Conservation (phyloP, 139 green algal species). For the Ettlia oleoabundans region DNA sequence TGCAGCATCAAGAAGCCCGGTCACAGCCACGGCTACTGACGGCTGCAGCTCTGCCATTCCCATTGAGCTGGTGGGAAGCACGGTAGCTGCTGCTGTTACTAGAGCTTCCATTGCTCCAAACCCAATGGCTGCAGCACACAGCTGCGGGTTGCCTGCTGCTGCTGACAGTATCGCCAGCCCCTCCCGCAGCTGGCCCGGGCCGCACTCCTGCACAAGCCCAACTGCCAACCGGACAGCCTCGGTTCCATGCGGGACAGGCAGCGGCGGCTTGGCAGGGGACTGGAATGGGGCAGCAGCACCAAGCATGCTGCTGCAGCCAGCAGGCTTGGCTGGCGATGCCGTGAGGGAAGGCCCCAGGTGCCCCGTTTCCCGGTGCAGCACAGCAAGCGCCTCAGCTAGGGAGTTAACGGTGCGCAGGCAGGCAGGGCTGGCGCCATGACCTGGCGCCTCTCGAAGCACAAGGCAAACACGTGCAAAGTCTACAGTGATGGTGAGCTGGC, state of each 20-base stretch:
- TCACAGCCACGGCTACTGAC: constrained; percentile 19
- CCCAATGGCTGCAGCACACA: neutral
- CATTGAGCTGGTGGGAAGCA: constrained; percentile 35
- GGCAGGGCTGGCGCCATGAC: neutral
- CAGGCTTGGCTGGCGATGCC: constrained; percentile 24
- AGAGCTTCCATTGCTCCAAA: constrained; percentile 39
- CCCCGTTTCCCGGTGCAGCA: constrained; percentile 15
- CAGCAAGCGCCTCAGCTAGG: constrained; percentile 35
- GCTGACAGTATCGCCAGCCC: constrained; percentile 38
- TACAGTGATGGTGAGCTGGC: constrained; percentile 1
- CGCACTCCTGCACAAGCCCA: constrained; percentile 16
- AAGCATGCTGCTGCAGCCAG: neutral
- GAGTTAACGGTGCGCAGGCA: constrained; percentile 40
- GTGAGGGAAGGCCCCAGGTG: constrained; percentile 10
- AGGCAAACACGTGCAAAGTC: constrained; percentile 35
- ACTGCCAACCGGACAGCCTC: constrained; percentile 9
- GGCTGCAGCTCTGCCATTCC: constrained; percentile 42
- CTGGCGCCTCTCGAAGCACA: constrained; percentile 18
- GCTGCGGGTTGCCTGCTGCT: neutral
- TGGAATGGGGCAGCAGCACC: neutral
- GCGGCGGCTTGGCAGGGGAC: constrained; percentile 40
- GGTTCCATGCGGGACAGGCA: neutral
- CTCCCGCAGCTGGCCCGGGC: constrained; percentile 32
- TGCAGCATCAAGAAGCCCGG: constrained; percentile 32
- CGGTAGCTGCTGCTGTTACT: constrained; percentile 28